phyloP scores from a whole-genome alignment of 2,329 filamentous ascomycete genomes.

The Colletotrichum tofieldiae region DNA sequence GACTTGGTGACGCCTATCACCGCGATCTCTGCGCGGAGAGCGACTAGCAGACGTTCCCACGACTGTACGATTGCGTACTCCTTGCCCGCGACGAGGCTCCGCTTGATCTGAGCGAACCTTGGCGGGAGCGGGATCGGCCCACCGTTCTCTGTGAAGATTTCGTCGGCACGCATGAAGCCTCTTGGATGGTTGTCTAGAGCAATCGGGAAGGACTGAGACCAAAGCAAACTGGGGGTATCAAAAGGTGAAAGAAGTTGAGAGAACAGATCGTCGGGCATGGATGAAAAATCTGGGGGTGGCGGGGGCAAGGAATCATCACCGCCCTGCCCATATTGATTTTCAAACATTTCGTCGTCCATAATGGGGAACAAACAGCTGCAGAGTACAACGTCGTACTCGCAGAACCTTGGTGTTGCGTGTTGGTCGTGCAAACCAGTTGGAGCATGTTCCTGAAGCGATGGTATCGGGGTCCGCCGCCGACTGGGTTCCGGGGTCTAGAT shows the following conservation, averaged over 20 bases:
- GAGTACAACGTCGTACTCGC: not conserved
- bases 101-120: constrained; percentile 72
- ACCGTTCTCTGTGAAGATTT: constrained; percentile 41
- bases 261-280: constrained; percentile 36
- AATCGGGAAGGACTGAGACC: constrained; percentile 42
- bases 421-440: constrained; percentile 28
- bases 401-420: constrained; percentile 16
- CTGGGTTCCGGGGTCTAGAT: constrained; percentile 36
- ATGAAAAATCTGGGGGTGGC: constrained; percentile 29
- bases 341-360: constrained; percentile 34
- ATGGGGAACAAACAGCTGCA: not conserved
- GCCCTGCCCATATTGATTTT: constrained; percentile 19
- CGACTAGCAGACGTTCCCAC: constrained; percentile 68
- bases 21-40: constrained; percentile 66
- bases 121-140: constrained; percentile 68
- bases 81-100: constrained; percentile 67
- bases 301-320: constrained; percentile 27
- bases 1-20: constrained; percentile 67
- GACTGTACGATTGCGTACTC: constrained; percentile 69
- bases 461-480: constrained; percentile 27
- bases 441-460: constrained; percentile 29
- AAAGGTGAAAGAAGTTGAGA: constrained; percentile 38
- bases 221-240: constrained; percentile 43
- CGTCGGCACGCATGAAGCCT: constrained; percentile 40
- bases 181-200: constrained; percentile 40